Evolutionary conservation across 1,284 basidiomycete species (phyloP).

Genomic region (Leccinum fuscescens): DNA sequence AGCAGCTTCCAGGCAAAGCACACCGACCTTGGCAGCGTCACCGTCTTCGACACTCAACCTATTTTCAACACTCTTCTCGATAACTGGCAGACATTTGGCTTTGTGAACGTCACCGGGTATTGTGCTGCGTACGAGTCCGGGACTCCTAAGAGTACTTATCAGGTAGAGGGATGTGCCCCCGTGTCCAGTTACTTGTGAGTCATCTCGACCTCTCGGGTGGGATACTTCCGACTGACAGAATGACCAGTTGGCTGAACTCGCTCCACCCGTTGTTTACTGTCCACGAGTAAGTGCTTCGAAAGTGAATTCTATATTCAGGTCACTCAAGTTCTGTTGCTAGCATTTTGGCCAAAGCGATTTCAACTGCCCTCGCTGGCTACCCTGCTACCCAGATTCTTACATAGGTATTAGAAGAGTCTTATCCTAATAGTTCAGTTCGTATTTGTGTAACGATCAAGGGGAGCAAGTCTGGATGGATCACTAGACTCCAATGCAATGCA

Average conservation of each 20-base stretch:
- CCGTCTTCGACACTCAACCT: constrained; percentile 55
- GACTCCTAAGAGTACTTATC: constrained; percentile 48
- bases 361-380: too few relatives aligned
- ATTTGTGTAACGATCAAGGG: too few relatives aligned
- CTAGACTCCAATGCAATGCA: too few relatives aligned
- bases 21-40: constrained; percentile 41
- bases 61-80: constrained; percentile 60
- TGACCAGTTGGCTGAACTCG: constrained; percentile 50
- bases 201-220: background rate
- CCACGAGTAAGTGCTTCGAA: constrained; percentile 42
- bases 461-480: too few relatives aligned
- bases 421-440: too few relatives aligned
- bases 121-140: constrained; percentile 61
- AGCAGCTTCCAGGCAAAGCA: constrained; percentile 43
- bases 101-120: constrained; percentile 57
- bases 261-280: constrained; percentile 56
- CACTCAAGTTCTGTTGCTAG: too few relatives aligned
- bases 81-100: constrained; percentile 50
- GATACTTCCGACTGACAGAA: background rate
- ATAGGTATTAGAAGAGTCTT: too few relatives aligned
- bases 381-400: too few relatives aligned
- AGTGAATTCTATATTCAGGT: too few relatives aligned
- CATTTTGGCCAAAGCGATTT: too few relatives aligned
- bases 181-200: constrained; percentile 66
- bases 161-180: constrained; percentile 56